Conservation (phyloP, 2,329 filamentous ascomycete species). For the Amauroascus niger region DNA sequence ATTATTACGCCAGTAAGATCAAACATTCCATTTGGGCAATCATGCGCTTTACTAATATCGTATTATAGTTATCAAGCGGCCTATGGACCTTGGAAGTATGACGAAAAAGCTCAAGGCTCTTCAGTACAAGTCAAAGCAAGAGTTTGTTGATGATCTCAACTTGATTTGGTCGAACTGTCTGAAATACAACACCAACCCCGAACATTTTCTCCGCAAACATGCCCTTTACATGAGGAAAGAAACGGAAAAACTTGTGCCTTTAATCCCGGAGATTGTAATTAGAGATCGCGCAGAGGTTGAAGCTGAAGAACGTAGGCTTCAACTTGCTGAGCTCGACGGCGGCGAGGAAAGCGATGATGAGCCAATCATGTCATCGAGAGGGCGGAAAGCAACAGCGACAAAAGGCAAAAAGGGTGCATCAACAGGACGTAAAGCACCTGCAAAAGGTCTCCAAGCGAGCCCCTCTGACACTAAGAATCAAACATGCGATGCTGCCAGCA, state of each 20-base stretch:
- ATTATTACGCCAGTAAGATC: conserved; percentile 77
- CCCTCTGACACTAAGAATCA: conserved; percentile 52
- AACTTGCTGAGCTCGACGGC: conserved; percentile 69
- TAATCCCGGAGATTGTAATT: conserved; percentile 88
- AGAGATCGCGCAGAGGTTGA: conserved; percentile 90
- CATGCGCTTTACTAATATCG: conserved; percentile 6
- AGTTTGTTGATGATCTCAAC: conserved; percentile 88
- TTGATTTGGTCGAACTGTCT: conserved; percentile 96
- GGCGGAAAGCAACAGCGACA: conserved; percentile 72
- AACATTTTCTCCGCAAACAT: conserved; percentile 80
- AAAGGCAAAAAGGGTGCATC: conserved; percentile 61
- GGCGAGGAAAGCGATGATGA: conserved; percentile 93
- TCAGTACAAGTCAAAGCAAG: conserved; percentile 77
- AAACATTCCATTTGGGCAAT: neutral
- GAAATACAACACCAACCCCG: conserved; percentile 84
- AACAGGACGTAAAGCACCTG: conserved; percentile 56
- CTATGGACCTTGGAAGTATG: conserved; percentile 97
- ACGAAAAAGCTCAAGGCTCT: conserved; percentile 88
- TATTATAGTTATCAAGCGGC: conserved; percentile 74
- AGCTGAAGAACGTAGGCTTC: conserved; percentile 69
- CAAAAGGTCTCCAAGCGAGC: conserved; percentile 60
- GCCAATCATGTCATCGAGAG: conserved; percentile 94
- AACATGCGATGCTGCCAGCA: conserved; percentile 40
- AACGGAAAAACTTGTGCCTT: conserved; percentile 87
- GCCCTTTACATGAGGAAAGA: conserved; percentile 95